Evolutionary conservation across 139 green algal species (phyloP), one percentile per base, ranked within the genome.

Genomic region (Micractinium conductrix): DNA sequence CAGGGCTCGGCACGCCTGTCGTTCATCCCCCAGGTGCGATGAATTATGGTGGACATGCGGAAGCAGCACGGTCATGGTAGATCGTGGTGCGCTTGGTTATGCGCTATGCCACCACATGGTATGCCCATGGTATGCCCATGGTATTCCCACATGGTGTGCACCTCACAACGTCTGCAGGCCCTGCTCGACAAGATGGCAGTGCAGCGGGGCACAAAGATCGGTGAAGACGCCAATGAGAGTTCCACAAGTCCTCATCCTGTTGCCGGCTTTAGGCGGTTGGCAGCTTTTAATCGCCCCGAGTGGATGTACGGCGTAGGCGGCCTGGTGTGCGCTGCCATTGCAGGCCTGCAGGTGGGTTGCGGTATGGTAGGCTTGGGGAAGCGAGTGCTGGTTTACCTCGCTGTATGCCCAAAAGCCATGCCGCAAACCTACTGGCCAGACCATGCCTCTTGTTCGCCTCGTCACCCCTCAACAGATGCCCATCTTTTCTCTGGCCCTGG

Each of bases 261-360:
- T n/a, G n/a, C 63, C 38, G 38, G 9, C 3, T 82, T 82, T 40
- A 33, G 58, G 38, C 76, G 76, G 38, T 58, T 82, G 76, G 37
- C 58, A 24, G 38, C n/a, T 10, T 37, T 82, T 21, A 82, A 82
- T 40, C 53, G 37, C 24, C 76, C 76, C 3, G 76, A 82, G 40
- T 72, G 55, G 76, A n/a, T 16, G 19, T 71, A 58, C 8, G 37
- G 55, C 24, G 55, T 33, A 26, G 21, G 45, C 4, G 76, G 76
- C 55, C 76, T 82, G 55, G 28, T 53, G 4, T 82, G 76, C 38
- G 76, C 76, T 1, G 17, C 40, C 33, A 24, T 44, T 21, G 76
- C 62, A 8, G 76, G 76, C 76, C 76, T 82, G 76, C 76, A 81
- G 74, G 74, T 70, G 37, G 37, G 74, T 33, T n/a, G n/a, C n/a